phyloP scores from a whole-genome alignment of 768 basidiomycete genomes.

The Tylopilus rubrobrunneus region DNA sequence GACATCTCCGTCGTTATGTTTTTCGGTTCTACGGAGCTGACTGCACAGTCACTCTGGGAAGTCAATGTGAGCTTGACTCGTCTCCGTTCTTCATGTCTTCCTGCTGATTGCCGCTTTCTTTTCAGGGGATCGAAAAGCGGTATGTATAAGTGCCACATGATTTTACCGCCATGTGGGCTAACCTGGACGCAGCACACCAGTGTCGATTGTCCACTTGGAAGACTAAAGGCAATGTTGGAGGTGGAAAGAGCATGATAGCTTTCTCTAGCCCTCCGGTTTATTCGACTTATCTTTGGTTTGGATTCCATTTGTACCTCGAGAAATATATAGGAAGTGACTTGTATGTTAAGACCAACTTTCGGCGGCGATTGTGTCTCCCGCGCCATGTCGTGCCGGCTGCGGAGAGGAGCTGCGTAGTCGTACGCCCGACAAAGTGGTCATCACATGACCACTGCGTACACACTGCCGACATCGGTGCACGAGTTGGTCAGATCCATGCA shows the following conservation, averaged over 20 bases:
- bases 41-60: slow-evolving; percentile 3
- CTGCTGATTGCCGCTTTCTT: not conserved
- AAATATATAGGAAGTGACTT: too few relatives aligned
- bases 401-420: too few relatives aligned
- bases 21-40: slow-evolving; percentile 3
- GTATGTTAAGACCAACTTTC: too few relatives aligned
- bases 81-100: too few relatives aligned
- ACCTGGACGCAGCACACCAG: not conserved
- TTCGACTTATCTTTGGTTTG: too few relatives aligned
- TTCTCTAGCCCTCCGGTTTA: too few relatives aligned
- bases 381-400: too few relatives aligned
- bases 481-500: slow-evolving; percentile 3
- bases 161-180: not conserved
- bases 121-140: not conserved
- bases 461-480: not conserved
- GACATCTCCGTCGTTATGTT: not conserved
- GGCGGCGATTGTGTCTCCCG: too few relatives aligned
- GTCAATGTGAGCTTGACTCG: not conserved
- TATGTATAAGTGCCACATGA: not conserved
- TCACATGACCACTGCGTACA: slow-evolving; percentile 15
- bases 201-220: not conserved
- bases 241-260: too few relatives aligned
- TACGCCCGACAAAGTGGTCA: not conserved
- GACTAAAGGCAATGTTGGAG: too few relatives aligned
- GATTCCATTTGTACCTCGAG: too few relatives aligned